Conservation (phyloP, 1,284 basidiomycete genomes). For the Pseudozyma thailandica region DNA sequence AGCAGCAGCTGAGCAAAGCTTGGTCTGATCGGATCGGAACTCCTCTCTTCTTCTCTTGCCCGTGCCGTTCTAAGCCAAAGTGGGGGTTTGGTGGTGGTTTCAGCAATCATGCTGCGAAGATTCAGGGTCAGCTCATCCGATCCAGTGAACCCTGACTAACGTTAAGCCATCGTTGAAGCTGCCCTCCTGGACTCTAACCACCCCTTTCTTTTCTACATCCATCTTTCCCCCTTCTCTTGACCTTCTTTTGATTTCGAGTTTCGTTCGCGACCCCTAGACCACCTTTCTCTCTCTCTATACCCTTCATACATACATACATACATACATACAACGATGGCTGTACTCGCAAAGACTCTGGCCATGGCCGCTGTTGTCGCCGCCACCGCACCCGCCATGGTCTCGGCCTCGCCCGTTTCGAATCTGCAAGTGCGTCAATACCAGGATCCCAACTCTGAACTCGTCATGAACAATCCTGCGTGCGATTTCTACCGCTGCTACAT, state of each 20-base stretch:
- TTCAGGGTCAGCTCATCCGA: no score
- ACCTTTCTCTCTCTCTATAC: neutral
- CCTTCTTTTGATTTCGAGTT: neutral
- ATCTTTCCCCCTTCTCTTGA: neutral
- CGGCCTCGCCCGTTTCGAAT: constrained; percentile 8
- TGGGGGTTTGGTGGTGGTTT: no score
- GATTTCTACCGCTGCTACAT: constrained; percentile 55
- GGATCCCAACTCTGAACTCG: constrained; percentile 45
- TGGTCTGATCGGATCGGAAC: no score
- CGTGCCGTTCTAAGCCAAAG: no score
- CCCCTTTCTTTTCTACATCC: neutral
- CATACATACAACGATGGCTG: constrained; percentile 19
- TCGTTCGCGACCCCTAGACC: neutral
- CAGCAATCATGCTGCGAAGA: no score
- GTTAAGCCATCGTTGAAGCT: no score
- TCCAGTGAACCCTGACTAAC: no score
- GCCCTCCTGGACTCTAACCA: no score
- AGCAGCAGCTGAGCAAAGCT: no score
- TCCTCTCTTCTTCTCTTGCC: no score
- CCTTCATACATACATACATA: neutral
- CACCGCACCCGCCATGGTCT: constrained; percentile 16
- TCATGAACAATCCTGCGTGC: constrained; percentile 50
- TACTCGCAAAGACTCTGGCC: constrained; percentile 24
- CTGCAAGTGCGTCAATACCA: constrained; percentile 47
- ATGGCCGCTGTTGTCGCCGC: constrained; percentile 16